Percentiles rank a stretch among this genome's conserved stretches.
phyloP scores from a whole-genome alignment of 345 rosid genomes.

The Moricandia arvensis region DNA sequence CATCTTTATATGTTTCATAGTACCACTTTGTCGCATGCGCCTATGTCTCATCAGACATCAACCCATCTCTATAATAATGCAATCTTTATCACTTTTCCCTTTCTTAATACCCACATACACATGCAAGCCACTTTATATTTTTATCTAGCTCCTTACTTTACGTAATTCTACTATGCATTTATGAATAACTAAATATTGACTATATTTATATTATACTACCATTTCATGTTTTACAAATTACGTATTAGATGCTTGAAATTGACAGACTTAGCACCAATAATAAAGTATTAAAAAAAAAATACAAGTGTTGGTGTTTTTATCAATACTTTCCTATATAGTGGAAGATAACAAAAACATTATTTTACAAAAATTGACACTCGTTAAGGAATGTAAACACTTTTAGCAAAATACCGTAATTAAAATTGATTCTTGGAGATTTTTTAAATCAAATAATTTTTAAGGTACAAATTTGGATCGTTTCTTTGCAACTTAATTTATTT shows the following conservation, averaged over 20 bases:
- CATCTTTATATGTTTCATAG: constrained; percentile 36
- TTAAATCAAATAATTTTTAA: not conserved
- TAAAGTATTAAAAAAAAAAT: not conserved
- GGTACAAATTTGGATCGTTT: not conserved
- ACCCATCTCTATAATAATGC: constrained; percentile 34
- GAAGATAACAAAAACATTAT: not conserved
- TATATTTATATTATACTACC: not conserved
- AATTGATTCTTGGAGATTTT: not conserved
- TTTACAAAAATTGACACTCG: not conserved
- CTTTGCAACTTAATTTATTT: not conserved
- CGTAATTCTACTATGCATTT: constrained; percentile 5
- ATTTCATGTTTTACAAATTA: not conserved
- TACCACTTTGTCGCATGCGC: constrained; percentile 41
- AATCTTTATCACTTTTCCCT: constrained; percentile 32
- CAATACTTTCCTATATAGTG: not conserved
- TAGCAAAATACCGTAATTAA: not conserved
- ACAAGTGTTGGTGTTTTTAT: not conserved
- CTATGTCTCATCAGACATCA: constrained; percentile 28
- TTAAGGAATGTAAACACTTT: not conserved
- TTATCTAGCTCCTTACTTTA: constrained; percentile 12
- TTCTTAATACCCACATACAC: constrained; percentile 34
- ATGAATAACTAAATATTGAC: not conserved
- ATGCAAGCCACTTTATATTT: constrained; percentile 32
- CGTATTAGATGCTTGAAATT: not conserved
- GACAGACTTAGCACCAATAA: not conserved